These are phyloP conservation scores for Plectosphaerella plurivora DNA, from an alignment of 2,329 filamentous ascomycete species.

Conservation along the genomic window DNA sequence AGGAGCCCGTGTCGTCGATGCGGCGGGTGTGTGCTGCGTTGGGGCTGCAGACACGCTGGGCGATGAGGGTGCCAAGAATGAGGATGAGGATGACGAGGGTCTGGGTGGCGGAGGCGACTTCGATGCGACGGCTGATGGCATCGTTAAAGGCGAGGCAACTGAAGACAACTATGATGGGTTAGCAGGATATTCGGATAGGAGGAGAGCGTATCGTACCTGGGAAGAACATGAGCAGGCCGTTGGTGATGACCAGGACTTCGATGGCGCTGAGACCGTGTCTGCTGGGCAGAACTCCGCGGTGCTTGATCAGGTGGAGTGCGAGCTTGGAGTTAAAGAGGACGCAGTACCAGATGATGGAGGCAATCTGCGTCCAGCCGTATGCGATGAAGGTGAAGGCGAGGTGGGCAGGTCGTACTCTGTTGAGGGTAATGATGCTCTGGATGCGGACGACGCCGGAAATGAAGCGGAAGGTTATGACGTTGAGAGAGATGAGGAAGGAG, in stretches of 20 bases:
- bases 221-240: conserved; percentile 51
- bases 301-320: conserved; percentile 39
- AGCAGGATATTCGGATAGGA: background rate
- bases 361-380: conserved; percentile 29
- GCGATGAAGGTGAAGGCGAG: conserved; percentile 5
- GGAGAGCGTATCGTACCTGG: conserved; percentile 36
- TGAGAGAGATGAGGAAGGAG: conserved; percentile 27
- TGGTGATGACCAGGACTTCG: conserved; percentile 52
- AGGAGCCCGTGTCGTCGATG: conserved; percentile 8
- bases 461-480: conserved; percentile 23
- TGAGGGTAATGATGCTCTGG: conserved; percentile 17
- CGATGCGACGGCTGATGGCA: conserved; percentile 33
- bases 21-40: conserved; percentile 9
- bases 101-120: conserved; percentile 43
- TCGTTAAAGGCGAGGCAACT: conserved; percentile 39
- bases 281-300: conserved; percentile 40
- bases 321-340: conserved; percentile 50
- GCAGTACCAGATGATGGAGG: conserved; percentile 48
- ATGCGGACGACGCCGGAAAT: conserved; percentile 31
- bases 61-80: conserved; percentile 47
- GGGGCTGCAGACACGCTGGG: conserved; percentile 35
- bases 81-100: conserved; percentile 48
- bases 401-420: conserved; percentile 8
- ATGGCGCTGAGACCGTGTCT: conserved; percentile 40
- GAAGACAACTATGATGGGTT: conserved; percentile 39